phyloP scores from a whole-genome alignment of 2,329 filamentous ascomycete genomes.

The Colletotrichum acutatum region DNA sequence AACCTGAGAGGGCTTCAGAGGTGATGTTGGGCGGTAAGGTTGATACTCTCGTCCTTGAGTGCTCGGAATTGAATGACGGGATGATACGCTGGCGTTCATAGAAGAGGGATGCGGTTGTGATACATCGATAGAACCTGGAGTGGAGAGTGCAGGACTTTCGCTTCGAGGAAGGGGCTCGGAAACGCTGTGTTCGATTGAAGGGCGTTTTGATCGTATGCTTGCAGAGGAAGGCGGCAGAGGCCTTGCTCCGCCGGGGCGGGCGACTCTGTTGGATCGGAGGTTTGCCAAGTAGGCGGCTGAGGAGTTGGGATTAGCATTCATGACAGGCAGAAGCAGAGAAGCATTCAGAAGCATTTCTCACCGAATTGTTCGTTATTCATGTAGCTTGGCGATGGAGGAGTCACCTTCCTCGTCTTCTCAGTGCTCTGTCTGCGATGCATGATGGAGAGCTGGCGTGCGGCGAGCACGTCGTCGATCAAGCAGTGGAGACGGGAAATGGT shows the following conservation, averaged over 20 bases:
- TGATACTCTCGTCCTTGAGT: slow-evolving; percentile 63
- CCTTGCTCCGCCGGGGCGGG: slow-evolving; percentile 77
- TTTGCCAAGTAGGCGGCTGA: slow-evolving; percentile 53
- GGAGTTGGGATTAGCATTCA: slow-evolving; percentile 8
- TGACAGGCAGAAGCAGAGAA: background rate
- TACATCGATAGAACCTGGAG: slow-evolving; percentile 33
- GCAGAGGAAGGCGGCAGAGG: slow-evolving; percentile 60
- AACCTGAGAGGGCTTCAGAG: slow-evolving; percentile 68
- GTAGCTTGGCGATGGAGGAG: slow-evolving; percentile 70
- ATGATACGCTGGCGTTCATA: slow-evolving; percentile 54
- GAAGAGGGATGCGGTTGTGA: slow-evolving; percentile 1
- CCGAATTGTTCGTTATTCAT: slow-evolving; percentile 77
- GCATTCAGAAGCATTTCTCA: slow-evolving; percentile 48
- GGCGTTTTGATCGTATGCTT: slow-evolving; percentile 46
- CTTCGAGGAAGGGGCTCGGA: slow-evolving; percentile 36
- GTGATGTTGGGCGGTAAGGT: slow-evolving; percentile 52
- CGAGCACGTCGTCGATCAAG: background rate
- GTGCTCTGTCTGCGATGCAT: slow-evolving; percentile 42
- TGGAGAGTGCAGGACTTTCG: slow-evolving; percentile 16
- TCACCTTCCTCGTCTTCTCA: slow-evolving; percentile 62
- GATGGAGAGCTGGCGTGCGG: background rate
- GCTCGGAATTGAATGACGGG: slow-evolving; percentile 61
- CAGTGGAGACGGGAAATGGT: background rate
- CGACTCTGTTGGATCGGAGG: slow-evolving; percentile 74
- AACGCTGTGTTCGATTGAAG: slow-evolving; percentile 43